These are phyloP conservation scores for Trichoderma sp. DNA, from an alignment of 2,329 filamentous ascomycete species.

Conservation along the genomic window DNA sequence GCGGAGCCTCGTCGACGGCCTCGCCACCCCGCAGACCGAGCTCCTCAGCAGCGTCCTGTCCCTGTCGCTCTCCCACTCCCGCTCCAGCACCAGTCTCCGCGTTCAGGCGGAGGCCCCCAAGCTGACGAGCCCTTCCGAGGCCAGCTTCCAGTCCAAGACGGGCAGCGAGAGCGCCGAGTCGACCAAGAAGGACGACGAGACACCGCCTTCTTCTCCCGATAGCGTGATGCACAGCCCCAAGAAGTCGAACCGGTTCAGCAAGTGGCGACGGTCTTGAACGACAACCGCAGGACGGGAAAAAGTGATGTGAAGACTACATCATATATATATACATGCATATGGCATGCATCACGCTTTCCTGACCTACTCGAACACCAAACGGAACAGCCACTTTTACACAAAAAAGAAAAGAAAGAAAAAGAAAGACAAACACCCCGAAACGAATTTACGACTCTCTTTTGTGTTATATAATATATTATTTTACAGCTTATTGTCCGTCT, in stretches of 20 bases:
- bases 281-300: background rate
- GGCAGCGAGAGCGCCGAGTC: constrained; percentile 42
- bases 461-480: constrained; percentile 5
- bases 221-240: constrained; percentile 35
- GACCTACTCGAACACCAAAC: background rate
- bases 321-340: background rate
- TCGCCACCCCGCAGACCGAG: constrained; percentile 43
- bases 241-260: constrained; percentile 28
- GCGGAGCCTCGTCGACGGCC: constrained; percentile 50
- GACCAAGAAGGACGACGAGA: constrained; percentile 36
- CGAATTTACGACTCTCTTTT: constrained; percentile 27
- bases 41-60: constrained; percentile 39
- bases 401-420: too few relatives aligned
- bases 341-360: background rate
- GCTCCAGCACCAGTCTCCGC: constrained; percentile 29
- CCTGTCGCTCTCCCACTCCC: constrained; percentile 35
- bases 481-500: background rate
- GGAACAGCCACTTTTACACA: background rate
- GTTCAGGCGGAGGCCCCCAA: constrained; percentile 30
- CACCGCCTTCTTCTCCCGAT: constrained; percentile 42
- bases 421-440: background rate
- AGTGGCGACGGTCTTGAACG: constrained; percentile 15
- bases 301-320: constrained; percentile 21
- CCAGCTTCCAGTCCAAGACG: constrained; percentile 41
- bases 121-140: constrained; percentile 33